These are phyloP conservation scores for Hypoxylon cercidicola DNA, from an alignment of 495 filamentous ascomycete species.

Conservation along the genomic window DNA sequence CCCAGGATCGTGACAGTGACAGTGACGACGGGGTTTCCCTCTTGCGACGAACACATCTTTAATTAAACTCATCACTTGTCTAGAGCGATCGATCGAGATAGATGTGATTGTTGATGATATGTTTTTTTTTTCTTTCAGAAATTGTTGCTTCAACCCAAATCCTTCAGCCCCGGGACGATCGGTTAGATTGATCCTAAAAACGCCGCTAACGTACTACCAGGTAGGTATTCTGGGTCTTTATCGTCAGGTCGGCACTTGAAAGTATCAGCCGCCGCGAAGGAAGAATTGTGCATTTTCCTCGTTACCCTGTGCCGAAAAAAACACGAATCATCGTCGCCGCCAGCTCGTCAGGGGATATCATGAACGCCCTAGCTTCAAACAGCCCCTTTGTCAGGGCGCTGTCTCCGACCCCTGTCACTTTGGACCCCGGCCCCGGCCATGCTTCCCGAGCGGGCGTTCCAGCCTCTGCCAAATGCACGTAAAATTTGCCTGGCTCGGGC, in stretches of 20 bases:
- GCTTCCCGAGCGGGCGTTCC: conserved; percentile 30
- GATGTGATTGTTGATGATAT: background rate
- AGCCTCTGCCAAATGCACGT: conserved; percentile 23
- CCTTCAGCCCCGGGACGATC: too few relatives aligned
- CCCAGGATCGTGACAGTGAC: conserved; percentile 15
- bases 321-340: conserved; percentile 23
- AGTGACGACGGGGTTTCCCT: conserved; percentile 7
- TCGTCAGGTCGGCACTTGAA: too few relatives aligned
- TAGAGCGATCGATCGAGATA: background rate
- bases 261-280: background rate
- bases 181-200: too few relatives aligned
- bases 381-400: conserved; percentile 45
- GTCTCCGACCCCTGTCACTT: conserved; percentile 43
- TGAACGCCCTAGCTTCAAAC: conserved; percentile 39
- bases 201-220: too few relatives aligned
- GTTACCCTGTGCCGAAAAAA: conserved; percentile 12
- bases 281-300: conserved; percentile 1
- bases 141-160: too few relatives aligned
- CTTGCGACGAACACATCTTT: background rate
- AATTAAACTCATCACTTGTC: background rate
- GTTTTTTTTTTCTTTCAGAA: background rate
- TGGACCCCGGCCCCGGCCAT: conserved; percentile 28
- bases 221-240: too few relatives aligned
- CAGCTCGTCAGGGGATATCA: conserved; percentile 27
- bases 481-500: conserved; percentile 5